Evolutionary conservation across 1,284 basidiomycete species (phyloP), one percentile per base, ranked within the genome.

Genomic region (Apiotrichum veenhuisii): DNA sequence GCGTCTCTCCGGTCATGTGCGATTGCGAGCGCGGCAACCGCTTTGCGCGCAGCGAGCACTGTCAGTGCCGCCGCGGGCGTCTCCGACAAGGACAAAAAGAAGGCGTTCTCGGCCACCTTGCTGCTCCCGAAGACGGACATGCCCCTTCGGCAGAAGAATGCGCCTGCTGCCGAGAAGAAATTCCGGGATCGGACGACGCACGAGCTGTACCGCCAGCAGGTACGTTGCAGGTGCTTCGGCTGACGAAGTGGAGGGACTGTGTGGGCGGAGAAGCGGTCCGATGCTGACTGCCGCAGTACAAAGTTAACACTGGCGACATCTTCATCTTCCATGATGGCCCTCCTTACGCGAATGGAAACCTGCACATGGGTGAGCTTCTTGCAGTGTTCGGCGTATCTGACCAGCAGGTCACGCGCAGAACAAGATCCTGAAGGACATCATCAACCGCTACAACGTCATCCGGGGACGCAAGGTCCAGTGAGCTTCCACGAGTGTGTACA

Each of bases 241-340:
- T n/a, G n/a, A n/a, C n/a, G n/a, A n/a, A n/a, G n/a, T n/a, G n/a
- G n/a, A n/a, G n/a, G n/a, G n/a, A n/a, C n/a, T n/a, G n/a, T n/a
- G n/a, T n/a, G n/a, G n/a, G n/a, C n/a, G n/a, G n/a, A n/a, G n/a
- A n/a, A n/a, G n/a, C n/a, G n/a, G n/a, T n/a, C 27, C 46, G 38
- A 43, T 18, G n/a, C 40, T 41, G n/a, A 41, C 40, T 22, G 4
- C 20, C 20, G 18, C 68, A 92, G 89, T 82, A 80, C 72, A 77
- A 85, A 62, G 83, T 87, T 67, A 83, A 81, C 26, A 76, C 54
- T 14, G 60, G 60, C 18, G 52, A 55, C 1, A 69, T 85, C 46
- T 98, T 93, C 71, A 86, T 97, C 25, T 80, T 96, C 49, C 94
- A 96, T 68, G 96, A 98, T 73, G 96, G 96, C 0, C 96, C 96